Base-by-base conservation (phyloP, 306 rosid genomes). In the Quillaja saponaria region DNA sequence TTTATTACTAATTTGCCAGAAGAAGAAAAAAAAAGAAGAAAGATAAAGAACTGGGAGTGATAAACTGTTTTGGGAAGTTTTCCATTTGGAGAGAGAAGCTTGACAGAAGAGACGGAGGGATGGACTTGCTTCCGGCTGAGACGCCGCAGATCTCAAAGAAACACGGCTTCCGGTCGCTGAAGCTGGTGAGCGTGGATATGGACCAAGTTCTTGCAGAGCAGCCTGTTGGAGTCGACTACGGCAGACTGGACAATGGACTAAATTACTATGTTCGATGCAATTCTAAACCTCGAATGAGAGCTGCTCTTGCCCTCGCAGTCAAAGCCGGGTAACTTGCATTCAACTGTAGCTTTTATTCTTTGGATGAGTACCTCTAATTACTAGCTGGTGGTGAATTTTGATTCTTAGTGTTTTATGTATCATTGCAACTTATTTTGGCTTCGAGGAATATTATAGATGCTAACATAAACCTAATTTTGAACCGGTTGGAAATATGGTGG, bases 231-330 rank as follows among this genome's bases (percentile, higher is more conserved):
- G 96, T 86, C 46, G 61, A 67, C 71, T 88, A 66, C 69, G 96
- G 98, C 71, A 74, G 78, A 11, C 98, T 92, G 20, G 84, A 82
- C 35, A 92, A 86, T 74, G 98, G 98, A 16, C 84, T 92, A 5
- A 77, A 63, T 54, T 92, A 86, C 78, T 86, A 92, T 67, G 96
- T 92, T 21, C 98, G 98, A 18, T 79, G 78, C 78, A 92, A 92
- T 78, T 84, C 94, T 49, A 92, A 92, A 68, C 98, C 98, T 46
- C 82, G 83, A 64, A 88, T 86, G 96, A 71, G 98, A 77, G 90
- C 98, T 37, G 98, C 98, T 48, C 90, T 91, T 28, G 87, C 98
- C 3, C 98, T 91, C 19, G 96, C 92, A 63, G 88, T 91, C 63
- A 86, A 59, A 69, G 92, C 59, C 15, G 98, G 98, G 98, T 91